Evolutionary conservation across 2,329 filamentous ascomycete genomes (phyloP).

Genomic region (Ophiostoma sp.): DNA sequence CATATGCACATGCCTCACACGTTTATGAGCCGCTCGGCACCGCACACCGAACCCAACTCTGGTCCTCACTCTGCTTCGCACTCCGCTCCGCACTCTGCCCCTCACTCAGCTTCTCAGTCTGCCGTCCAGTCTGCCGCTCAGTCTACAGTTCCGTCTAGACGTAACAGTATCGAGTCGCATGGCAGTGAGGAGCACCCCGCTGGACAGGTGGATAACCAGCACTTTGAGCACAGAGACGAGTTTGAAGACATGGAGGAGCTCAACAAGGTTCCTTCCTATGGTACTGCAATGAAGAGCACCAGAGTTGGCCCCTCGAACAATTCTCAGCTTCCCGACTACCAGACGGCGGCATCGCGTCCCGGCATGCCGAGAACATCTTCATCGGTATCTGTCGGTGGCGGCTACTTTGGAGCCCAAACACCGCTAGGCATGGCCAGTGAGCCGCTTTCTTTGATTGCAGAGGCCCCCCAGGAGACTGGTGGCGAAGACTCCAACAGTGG

Average conservation of each 20-base stretch:
- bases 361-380: constrained; percentile 49
- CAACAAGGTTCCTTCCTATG: constrained; percentile 71
- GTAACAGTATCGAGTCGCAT: constrained; percentile 47
- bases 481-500: not conserved
- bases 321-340: constrained; percentile 59
- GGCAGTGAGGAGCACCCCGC: constrained; percentile 8
- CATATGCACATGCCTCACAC: constrained; percentile 33
- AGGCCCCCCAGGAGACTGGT: constrained; percentile 27
- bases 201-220: constrained; percentile 41
- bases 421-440: constrained; percentile 18
- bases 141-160: constrained; percentile 42
- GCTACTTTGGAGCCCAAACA: not conserved
- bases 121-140: constrained; percentile 13
- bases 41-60: not conserved
- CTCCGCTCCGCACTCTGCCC: not conserved
- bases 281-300: constrained; percentile 64
- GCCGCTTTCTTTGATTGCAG: constrained; percentile 33
- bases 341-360: constrained; percentile 44
- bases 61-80: constrained; percentile 29
- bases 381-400: not conserved
- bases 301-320: constrained; percentile 45
- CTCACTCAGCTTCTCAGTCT: constrained; percentile 7
- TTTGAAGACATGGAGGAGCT: constrained; percentile 58
- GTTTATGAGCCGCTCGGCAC: constrained; percentile 15
- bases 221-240: constrained; percentile 50